These are phyloP conservation scores for Platismatia glauca DNA, from an alignment of 495 filamentous ascomycete genomes.

Conservation along the genomic window DNA sequence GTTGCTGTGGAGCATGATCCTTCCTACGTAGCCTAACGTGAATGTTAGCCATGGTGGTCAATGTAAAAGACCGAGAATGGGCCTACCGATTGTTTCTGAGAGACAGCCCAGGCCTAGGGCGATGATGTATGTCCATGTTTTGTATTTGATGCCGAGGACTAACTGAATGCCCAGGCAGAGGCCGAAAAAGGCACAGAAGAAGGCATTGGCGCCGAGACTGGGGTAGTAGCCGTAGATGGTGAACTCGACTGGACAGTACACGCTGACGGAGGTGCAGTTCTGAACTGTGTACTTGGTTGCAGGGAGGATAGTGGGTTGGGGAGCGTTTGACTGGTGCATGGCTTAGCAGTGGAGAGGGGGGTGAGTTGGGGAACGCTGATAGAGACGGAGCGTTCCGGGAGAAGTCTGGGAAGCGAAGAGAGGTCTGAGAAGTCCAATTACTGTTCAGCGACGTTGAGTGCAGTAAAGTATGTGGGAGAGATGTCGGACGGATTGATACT, in stretches of 20 bases:
- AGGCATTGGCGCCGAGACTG: slow-evolving; percentile 51
- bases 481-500: too few species aligned
- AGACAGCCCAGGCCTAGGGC: slow-evolving; percentile 40
- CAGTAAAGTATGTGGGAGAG: too few species aligned
- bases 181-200: slow-evolving; percentile 50
- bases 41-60: slow-evolving; percentile 6
- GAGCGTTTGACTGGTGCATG: background rate
- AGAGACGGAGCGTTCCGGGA: too few species aligned
- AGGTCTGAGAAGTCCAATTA: too few species aligned
- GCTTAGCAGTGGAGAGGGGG: background rate
- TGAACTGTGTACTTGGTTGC: background rate
- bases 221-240: slow-evolving; percentile 64
- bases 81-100: slow-evolving; percentile 25
- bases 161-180: slow-evolving; percentile 41
- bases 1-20: slow-evolving; percentile 50
- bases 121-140: slow-evolving; percentile 52
- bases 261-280: slow-evolving; percentile 39
- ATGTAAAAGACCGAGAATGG: background rate
- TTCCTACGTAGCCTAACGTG: slow-evolving; percentile 49
- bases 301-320: slow-evolving; percentile 8
- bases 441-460: too few species aligned
- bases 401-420: too few species aligned
- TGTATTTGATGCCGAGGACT: slow-evolving; percentile 45
- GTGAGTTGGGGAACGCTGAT: background rate
- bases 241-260: slow-evolving; percentile 46